Evolutionary conservation across 257 asterid species (phyloP).

Genomic region (Solanum peruvianum): DNA sequence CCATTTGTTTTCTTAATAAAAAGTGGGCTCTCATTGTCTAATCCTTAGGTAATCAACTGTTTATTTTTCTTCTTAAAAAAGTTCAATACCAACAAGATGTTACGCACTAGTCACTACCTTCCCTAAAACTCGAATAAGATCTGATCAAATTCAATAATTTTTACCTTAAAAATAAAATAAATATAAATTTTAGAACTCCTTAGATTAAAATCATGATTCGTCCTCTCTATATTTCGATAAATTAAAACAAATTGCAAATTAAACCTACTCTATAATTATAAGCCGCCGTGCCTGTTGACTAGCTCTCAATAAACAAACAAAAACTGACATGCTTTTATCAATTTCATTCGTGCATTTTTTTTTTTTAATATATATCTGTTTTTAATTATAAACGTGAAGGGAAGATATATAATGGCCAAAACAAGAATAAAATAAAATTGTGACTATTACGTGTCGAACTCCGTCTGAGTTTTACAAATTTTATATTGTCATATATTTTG

Average conservation of each 20-base stretch:
- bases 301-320: neutral
- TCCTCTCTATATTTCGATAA: neutral
- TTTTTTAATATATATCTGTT: neutral
- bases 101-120: neutral
- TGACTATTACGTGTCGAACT: neutral
- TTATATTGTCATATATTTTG: neutral
- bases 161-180: neutral
- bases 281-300: neutral
- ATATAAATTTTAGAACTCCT: neutral
- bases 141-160: fast-evolving
- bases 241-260: neutral
- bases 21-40: neutral
- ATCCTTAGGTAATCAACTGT: neutral
- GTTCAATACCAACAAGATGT: neutral
- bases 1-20: neutral
- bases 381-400: neutral
- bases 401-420: neutral
- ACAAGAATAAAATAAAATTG: neutral
- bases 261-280: neutral
- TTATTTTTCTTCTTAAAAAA: neutral
- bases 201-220: neutral
- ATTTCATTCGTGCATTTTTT: neutral
- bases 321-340: neutral
- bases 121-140: neutral
- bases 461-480: neutral